These are phyloP conservation scores for Hericium coralloides DNA, from an alignment of 768 basidiomycete genomes.

Conservation along the genomic window DNA sequence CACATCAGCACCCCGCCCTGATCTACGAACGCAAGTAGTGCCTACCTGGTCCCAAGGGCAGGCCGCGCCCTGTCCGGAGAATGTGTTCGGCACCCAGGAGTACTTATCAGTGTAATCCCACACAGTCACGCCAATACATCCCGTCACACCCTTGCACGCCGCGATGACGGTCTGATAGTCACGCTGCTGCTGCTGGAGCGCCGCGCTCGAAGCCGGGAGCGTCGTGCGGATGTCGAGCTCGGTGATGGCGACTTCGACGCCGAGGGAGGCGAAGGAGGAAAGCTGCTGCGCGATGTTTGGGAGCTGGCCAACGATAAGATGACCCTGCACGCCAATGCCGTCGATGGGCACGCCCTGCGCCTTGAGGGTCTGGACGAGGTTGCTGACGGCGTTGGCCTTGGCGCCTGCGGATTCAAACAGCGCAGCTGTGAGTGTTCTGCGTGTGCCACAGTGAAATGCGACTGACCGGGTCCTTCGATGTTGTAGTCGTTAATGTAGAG, in stretches of 20 bases:
- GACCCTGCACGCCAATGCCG: slow-evolving; percentile 52
- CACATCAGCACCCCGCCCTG: neutral
- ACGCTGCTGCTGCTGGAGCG: slow-evolving; percentile 43
- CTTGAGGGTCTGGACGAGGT: slow-evolving; percentile 41
- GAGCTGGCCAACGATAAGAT: slow-evolving; percentile 50
- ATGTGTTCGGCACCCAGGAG: slow-evolving; percentile 25
- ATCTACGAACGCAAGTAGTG: neutral
- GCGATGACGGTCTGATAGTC: slow-evolving; percentile 47
- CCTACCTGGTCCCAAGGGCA: slow-evolving; percentile 21
- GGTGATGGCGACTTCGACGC: slow-evolving; percentile 60
- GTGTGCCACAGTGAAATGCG: neutral
- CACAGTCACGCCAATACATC: slow-evolving; percentile 29
- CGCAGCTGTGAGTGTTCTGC: neutral
- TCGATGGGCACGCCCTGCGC: slow-evolving; percentile 44
- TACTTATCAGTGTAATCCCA: slow-evolving; percentile 36
- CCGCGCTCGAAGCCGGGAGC: slow-evolving; percentile 41
- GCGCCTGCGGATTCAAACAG: neutral
- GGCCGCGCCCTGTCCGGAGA: slow-evolving; percentile 26
- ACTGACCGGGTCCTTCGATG: slow-evolving; percentile 25
- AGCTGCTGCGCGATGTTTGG: slow-evolving; percentile 40
- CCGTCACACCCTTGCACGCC: slow-evolving; percentile 35
- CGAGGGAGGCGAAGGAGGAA: slow-evolving; percentile 43
- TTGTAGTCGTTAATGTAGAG: slow-evolving; percentile 42
- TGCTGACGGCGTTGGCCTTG: slow-evolving; percentile 48
- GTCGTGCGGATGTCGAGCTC: slow-evolving; percentile 61